phyloP scores from a whole-genome alignment of 306 rosid species.

The Coriaria nepalensis region DNA sequence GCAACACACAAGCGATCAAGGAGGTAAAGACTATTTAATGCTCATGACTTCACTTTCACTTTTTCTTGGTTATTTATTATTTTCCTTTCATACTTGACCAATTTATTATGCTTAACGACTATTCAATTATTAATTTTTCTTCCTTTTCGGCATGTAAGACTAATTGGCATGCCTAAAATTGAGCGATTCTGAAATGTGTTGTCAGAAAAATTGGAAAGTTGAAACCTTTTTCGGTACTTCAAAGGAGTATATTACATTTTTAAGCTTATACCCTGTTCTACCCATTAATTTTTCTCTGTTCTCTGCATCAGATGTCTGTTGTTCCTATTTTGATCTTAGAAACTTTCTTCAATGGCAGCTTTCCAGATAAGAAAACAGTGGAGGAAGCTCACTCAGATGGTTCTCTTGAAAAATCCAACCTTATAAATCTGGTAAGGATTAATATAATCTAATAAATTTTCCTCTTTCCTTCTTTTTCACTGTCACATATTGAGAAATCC shows the following conservation, averaged over 20 bases:
- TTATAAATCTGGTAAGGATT: slow-evolving; percentile 48
- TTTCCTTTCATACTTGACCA: slow-evolving; percentile 18
- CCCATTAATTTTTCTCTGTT: neutral
- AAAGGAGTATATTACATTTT: neutral
- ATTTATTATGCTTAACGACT: too few relatives aligned
- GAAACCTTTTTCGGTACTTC: slow-evolving; percentile 3
- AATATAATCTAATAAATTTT: neutral
- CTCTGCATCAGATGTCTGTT: neutral
- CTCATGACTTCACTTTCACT: neutral
- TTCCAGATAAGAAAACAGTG: slow-evolving; percentile 51
- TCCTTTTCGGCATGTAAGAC: too few relatives aligned
- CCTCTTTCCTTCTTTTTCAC: slow-evolving; percentile 3
- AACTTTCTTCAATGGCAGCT: slow-evolving; percentile 29
- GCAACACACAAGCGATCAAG: slow-evolving; percentile 62
- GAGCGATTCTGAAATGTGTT: too few relatives aligned
- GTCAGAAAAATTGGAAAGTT: slow-evolving; percentile 7
- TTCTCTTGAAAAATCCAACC: slow-evolving; percentile 31
- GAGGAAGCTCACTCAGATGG: slow-evolving; percentile 33
- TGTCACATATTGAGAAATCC: neutral
- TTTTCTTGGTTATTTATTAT: slow-evolving; percentile 11
- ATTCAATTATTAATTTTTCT: too few relatives aligned
- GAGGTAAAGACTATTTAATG: slow-evolving; percentile 29
- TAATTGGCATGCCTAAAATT: too few relatives aligned
- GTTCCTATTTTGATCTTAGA: neutral
- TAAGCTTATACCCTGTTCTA: neutral